A percentile compares a stretch with the other conserved stretches of the same genome.
Evolutionary conservation across 352 stramenopile genomes (phyloP).

Genomic region (Phytophthora idaei): DNA sequence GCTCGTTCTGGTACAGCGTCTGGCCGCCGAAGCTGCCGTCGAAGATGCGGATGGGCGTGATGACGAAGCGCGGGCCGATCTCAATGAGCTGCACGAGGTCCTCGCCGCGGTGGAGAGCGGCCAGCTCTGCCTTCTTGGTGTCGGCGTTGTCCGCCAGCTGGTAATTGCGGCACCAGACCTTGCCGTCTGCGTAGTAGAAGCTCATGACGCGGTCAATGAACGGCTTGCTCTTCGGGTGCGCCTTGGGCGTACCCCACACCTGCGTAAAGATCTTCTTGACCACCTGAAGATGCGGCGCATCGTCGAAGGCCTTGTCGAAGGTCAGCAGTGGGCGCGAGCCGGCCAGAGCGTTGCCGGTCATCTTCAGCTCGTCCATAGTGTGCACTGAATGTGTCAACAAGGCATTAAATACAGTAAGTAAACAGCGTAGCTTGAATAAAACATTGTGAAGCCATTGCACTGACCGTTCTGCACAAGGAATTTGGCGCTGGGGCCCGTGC

Average conservation of each 20-base stretch:
- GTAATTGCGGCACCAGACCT: conserved; percentile 99
- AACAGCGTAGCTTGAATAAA: not conserved
- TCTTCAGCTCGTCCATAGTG: conserved; percentile 99
- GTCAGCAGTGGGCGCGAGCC: conserved; percentile 97
- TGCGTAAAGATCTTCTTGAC: conserved; percentile 98
- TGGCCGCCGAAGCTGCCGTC: conserved; percentile 98
- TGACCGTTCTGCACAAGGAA: conserved; percentile 98
- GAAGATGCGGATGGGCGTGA: conserved; percentile 99
- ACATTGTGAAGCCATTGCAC: not conserved
- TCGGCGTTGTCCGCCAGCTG: conserved; percentile 88
- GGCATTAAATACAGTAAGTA: not conserved
- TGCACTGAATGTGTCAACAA: conserved; percentile 83
- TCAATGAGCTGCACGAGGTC: conserved; percentile 97
- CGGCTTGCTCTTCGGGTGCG: conserved; percentile 99
- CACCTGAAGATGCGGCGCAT: conserved; percentile 91
- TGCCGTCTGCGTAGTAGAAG: conserved; percentile 94
- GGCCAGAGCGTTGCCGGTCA: conserved; percentile 98
- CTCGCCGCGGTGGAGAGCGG: conserved; percentile 82
- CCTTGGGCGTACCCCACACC: conserved; percentile 95
- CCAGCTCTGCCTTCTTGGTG: conserved; percentile 92
- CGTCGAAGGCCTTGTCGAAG: conserved; percentile 96
- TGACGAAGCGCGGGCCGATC: conserved; percentile 99
- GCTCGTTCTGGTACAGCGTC: conserved; percentile 98
- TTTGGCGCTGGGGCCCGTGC: conserved; percentile 95
- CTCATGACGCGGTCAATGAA: conserved; percentile 99